These are phyloP conservation scores for Cadophora sp. DNA, from an alignment of 2,329 filamentous ascomycete species.

Conservation along the genomic window DNA sequence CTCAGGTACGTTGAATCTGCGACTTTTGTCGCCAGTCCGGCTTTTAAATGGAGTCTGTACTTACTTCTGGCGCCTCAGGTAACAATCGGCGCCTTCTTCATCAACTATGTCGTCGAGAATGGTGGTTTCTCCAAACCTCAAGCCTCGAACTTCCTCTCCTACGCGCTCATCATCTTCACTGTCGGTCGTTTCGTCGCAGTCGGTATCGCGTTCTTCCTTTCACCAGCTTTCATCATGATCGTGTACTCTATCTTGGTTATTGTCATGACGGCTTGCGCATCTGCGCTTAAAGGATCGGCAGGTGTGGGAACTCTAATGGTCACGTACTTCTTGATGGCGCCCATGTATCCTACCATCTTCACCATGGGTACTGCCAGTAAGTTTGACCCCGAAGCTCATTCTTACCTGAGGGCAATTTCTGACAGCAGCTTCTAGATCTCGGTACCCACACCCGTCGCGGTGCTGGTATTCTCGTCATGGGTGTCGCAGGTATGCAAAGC, in stretches of 20 bases:
- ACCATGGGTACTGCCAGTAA: slow-evolving; percentile 73
- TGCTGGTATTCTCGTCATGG: slow-evolving; percentile 71
- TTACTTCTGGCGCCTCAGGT: slow-evolving; percentile 43
- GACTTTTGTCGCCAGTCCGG: neutral
- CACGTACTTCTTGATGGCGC: slow-evolving; percentile 79
- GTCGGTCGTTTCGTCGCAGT: slow-evolving; percentile 74
- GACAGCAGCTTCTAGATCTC: slow-evolving; percentile 50
- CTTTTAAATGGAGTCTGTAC: neutral
- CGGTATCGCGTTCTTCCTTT: slow-evolving; percentile 51
- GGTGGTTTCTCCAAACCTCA: slow-evolving; percentile 55
- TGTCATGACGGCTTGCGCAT: slow-evolving; percentile 45
- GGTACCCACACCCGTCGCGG: slow-evolving; percentile 83
- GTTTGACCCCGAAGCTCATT: neutral
- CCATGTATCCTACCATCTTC: slow-evolving; percentile 86
- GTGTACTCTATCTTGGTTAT: slow-evolving; percentile 63
- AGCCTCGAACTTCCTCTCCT: slow-evolving; percentile 73
- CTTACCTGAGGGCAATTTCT: neutral
- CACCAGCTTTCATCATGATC: slow-evolving; percentile 61
- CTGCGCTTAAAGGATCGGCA: slow-evolving; percentile 45
- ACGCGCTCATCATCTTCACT: slow-evolving; percentile 76
- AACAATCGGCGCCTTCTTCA: slow-evolving; percentile 71
- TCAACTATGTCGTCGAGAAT: slow-evolving; percentile 72
- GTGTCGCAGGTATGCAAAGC: neutral
- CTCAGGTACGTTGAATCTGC: slow-evolving; percentile 48
- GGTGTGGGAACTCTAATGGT: slow-evolving; percentile 70